A percentile compares a stretch with the other conserved stretches of the same genome.
Conservation (phyloP, 495 filamentous ascomycete genomes). For the Amphirosellinia nigrospora region DNA sequence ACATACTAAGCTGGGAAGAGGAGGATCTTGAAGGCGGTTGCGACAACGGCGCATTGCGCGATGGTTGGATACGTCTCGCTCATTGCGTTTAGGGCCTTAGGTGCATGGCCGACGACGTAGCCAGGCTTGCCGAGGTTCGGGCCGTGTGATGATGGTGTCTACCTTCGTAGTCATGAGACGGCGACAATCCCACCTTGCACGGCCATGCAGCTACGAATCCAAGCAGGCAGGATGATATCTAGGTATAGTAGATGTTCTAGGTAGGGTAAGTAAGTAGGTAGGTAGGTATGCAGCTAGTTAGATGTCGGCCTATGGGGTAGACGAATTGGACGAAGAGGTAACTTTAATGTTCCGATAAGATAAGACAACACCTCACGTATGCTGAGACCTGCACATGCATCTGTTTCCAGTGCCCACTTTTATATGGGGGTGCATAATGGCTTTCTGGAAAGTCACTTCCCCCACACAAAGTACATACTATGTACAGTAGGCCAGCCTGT, state of each 20-base stretch:
- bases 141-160: not conserved
- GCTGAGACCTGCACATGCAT: too few relatives aligned
- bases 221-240: not conserved
- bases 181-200: not conserved
- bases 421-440: too few relatives aligned
- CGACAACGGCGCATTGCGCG: slow-evolving; percentile 83
- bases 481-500: too few relatives aligned
- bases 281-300: too few relatives aligned
- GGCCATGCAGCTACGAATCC: not conserved
- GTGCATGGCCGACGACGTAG: slow-evolving; percentile 28
- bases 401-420: too few relatives aligned
- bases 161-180: not conserved
- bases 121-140: slow-evolving; percentile 14
- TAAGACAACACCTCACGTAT: too few relatives aligned
- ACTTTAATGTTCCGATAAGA: slow-evolving; percentile 10
- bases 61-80: slow-evolving; percentile 82
- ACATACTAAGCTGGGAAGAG: slow-evolving; percentile 95
- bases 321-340: slow-evolving; percentile 10
- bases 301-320: not conserved
- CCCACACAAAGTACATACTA: too few relatives aligned
- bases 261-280: too few relatives aligned
- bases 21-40: slow-evolving; percentile 89
- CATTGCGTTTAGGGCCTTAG: slow-evolving; percentile 58
- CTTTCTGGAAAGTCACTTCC: too few relatives aligned
- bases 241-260: too few relatives aligned